Evolutionary conservation across 257 asterid genomes (phyloP).

Genomic region (Orobanche coerulescens): DNA sequence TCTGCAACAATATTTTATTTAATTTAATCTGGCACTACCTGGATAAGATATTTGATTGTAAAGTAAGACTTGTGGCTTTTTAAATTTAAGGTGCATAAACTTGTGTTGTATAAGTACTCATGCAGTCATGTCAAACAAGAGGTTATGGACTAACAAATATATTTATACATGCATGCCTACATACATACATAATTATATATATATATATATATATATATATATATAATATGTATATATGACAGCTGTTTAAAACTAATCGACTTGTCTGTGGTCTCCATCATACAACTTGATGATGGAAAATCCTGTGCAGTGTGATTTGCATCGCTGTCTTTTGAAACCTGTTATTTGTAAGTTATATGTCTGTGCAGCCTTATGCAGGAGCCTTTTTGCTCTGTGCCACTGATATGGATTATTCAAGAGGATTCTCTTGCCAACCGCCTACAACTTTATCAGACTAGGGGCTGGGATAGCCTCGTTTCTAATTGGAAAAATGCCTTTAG

Average conservation of each 20-base stretch:
- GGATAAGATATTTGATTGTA: neutral
- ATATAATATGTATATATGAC: neutral
- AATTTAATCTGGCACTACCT: slow-evolving; percentile 8
- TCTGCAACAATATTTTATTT: neutral
- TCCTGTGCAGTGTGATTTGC: slow-evolving; percentile 4
- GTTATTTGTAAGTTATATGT: slow-evolving; percentile 73
- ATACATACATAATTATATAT: neutral
- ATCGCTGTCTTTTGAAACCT: slow-evolving; percentile 30
- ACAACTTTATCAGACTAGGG: slow-evolving; percentile 47
- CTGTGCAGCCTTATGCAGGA: slow-evolving; percentile 99
- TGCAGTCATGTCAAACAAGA: slow-evolving; percentile 7
- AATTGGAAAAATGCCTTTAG: slow-evolving; percentile 64
- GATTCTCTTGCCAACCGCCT: slow-evolving; percentile 83
- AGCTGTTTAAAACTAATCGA: neutral
- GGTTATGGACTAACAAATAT: neutral
- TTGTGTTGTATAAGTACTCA: slow-evolving; percentile 1
- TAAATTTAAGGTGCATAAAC: slow-evolving; percentile 3
- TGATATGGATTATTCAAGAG: slow-evolving; percentile 90
- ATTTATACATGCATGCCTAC: neutral
- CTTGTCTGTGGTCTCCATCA: neutral
- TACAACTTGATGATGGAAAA: slow-evolving; percentile 9
- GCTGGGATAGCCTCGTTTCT: slow-evolving; percentile 71
- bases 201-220: neutral
- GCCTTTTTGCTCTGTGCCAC: slow-evolving; percentile 98
- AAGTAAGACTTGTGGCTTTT: slow-evolving; percentile 8